A percentile compares a stretch with the other conserved stretches of the same genome.
Conservation (phyloP, 768 basidiomycete species). For the Psilocybe subaeruginosa region DNA sequence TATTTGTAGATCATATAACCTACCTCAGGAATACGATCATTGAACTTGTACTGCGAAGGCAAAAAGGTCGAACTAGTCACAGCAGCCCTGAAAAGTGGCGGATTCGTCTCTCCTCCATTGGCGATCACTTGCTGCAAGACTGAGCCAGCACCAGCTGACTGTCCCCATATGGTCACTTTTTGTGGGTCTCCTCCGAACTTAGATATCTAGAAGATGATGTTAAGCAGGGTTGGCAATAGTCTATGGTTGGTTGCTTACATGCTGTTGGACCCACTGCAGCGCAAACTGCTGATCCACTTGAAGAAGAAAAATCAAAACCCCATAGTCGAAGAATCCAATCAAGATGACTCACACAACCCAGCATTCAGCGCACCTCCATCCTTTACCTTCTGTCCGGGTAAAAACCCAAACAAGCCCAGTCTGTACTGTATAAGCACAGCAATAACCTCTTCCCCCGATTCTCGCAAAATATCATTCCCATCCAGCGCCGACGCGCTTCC, state of each 20-base stretch:
- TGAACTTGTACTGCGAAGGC: constrained; percentile 47
- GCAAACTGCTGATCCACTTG: constrained; percentile 49
- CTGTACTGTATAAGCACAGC: constrained; percentile 45
- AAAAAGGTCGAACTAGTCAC: constrained; percentile 49
- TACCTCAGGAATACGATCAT: constrained; percentile 44
- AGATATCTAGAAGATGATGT: constrained; percentile 29
- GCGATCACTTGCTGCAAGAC: constrained; percentile 53
- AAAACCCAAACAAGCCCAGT: constrained; percentile 46
- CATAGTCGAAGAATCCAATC: neutral
- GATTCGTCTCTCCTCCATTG: constrained; percentile 44
- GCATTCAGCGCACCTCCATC: constrained; percentile 46
- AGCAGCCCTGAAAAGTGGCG: constrained; percentile 44
- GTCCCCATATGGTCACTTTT: constrained; percentile 45
- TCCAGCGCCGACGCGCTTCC: constrained; percentile 32
- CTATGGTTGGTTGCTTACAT: constrained; percentile 27
- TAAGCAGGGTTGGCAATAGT: neutral
- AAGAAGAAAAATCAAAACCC: constrained; percentile 15
- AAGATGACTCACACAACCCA: constrained; percentile 42
- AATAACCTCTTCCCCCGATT: constrained; percentile 34
- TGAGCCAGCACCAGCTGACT: constrained; percentile 50
- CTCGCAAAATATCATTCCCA: constrained; percentile 34
- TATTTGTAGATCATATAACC: neutral
- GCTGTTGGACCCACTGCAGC: constrained; percentile 42
- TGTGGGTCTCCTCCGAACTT: constrained; percentile 44
- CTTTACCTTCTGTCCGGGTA: constrained; percentile 44